These are phyloP conservation scores for Marsdenia floribunda DNA, from an alignment of 257 asterid genomes.

Conservation along the genomic window DNA sequence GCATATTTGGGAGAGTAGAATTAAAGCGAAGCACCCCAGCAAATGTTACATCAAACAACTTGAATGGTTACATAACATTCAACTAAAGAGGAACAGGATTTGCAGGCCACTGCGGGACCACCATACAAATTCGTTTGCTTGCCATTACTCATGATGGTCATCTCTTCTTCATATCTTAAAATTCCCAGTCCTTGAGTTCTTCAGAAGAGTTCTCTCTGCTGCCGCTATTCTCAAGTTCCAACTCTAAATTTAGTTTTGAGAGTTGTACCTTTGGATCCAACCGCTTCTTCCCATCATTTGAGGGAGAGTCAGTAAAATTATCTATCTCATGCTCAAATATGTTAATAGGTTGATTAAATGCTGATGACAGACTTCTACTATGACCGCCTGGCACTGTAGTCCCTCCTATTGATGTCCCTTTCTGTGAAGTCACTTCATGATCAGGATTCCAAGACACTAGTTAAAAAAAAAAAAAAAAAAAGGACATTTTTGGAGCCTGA, in stretches of 20 bases:
- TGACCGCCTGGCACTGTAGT: constrained; percentile 29
- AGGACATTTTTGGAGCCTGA: constrained; percentile 28
- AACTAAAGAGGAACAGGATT: neutral
- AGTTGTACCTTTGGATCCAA: constrained; percentile 51
- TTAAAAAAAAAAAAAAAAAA: too few relatives aligned
- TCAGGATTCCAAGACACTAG: constrained; percentile 19
- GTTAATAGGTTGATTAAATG: constrained; percentile 27
- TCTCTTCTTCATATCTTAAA: constrained; percentile 45
- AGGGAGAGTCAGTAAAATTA: constrained; percentile 28
- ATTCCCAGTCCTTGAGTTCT: constrained; percentile 75
- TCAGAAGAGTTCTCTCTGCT: constrained; percentile 44
- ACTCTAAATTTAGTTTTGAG: constrained; percentile 53
- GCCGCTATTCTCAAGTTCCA: constrained; percentile 69
- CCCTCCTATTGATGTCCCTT: constrained; percentile 25
- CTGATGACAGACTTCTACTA: constrained; percentile 30
- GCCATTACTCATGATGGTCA: constrained; percentile 9
- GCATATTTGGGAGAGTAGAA: neutral
- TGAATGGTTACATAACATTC: neutral
- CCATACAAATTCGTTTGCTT: neutral
- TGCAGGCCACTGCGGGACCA: neutral
- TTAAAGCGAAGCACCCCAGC: neutral
- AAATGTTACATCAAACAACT: neutral
- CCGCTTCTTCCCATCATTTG: constrained; percentile 19
- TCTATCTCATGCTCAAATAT: constrained; percentile 13
- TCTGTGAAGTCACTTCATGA: constrained; percentile 20